phyloP scores from a whole-genome alignment of 345 rosid species.

The Litchi chinensis region DNA sequence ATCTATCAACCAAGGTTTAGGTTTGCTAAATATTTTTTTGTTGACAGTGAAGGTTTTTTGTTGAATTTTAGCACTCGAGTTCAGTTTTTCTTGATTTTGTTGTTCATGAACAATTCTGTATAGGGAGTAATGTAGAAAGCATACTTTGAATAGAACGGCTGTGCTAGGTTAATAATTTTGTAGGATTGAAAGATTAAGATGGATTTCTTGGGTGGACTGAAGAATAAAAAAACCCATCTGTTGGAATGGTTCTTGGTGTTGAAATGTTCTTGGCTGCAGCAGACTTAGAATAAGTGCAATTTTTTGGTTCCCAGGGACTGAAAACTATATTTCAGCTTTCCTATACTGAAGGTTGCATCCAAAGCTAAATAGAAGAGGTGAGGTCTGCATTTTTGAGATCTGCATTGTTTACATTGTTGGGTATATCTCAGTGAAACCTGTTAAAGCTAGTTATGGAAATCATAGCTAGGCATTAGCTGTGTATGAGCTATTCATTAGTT shows the following conservation, averaged over 20 bases:
- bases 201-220: neutral
- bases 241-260: neutral
- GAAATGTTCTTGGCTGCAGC: constrained; percentile 5
- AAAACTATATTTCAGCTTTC: neutral
- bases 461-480: neutral
- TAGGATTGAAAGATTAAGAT: neutral
- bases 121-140: neutral
- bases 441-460: neutral
- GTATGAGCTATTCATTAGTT: neutral
- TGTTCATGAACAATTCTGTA: neutral
- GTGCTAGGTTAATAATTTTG: neutral
- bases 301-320: neutral
- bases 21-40: neutral
- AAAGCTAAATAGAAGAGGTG: neutral
- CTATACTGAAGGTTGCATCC: neutral
- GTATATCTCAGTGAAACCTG: neutral
- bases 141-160: neutral
- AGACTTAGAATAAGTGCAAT: neutral
- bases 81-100: neutral
- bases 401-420: neutral
- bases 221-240: neutral
- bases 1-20: neutral
- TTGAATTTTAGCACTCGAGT: neutral
- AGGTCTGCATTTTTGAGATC: neutral
- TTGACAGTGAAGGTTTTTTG: neutral